Evolutionary conservation across 768 basidiomycete species (phyloP), one percentile per base, ranked within the genome.

Genomic region (Pholiota microspora): DNA sequence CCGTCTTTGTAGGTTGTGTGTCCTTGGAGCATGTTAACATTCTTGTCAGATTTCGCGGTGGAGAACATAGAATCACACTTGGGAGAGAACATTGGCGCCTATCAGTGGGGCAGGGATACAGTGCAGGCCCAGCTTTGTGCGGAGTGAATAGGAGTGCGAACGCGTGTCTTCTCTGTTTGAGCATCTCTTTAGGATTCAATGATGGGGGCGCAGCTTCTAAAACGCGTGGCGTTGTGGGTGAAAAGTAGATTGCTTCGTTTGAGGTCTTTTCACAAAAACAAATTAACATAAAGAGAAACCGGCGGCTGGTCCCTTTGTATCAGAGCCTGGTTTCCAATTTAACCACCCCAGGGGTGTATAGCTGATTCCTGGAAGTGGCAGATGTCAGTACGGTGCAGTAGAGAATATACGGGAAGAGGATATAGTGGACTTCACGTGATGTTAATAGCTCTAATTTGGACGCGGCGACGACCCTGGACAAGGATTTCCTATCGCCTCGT

Each of bases 401-500:
- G 18, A 25, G 18, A 45, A 21, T 13, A 6, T 10, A 4, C 13
- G 25, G n/a, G 8, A 24, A 38, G 38, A 29, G 32, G 50, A 42
- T 9, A 51, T 3, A 31, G 10, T 23, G 21, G n/a, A n/a, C 3
- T 25, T 12, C 51, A 51, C 51, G 50, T 38, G 38, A 51, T 42
- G 38, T 16, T 21, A 44, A 44, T 42, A 18, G 16, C 2, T 15
- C 13, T 25, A 18, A 44, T 18, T 16, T 15, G 27, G 29, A 12
- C 38, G 29, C 49, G 35, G 40, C 25, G n/a, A 23, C 25, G 24
- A 51, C 25, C 50, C 44, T 59, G 54, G 45, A 38, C 31, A 12
- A 54, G 49, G 50, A 29, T 31, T 56, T 61, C 49, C 59, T 55
- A 65, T 62, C 61, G 61, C 62, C 73, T 73, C 73, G 73, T 75